Base-by-base conservation (phyloP, 306 rosid species). In the Astragalus membranaceus region DNA sequence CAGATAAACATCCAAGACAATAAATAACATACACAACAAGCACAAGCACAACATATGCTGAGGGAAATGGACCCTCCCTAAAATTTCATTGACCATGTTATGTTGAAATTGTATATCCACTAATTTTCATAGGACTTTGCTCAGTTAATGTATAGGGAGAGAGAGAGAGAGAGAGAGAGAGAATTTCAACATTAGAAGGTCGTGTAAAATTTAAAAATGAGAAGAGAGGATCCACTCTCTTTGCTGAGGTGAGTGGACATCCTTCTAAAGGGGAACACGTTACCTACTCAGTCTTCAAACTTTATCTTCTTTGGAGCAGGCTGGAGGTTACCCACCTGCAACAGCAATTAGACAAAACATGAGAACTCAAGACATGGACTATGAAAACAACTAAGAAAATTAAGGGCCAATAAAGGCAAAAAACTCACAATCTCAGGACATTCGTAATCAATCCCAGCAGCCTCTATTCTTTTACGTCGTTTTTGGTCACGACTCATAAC, bases 241-340 rank as follows among this genome's bases (percentile, higher is more conserved):
- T 33, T 4, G 13, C 26, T 23, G 37, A 60, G 5, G 41, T 30
- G 30, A 47, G 49, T n/a, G 44, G 5, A 9, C 9, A 41, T 46
- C 48, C 33, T 47, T 50, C 16, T 29, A 13, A 32, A 54, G 20
- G 37, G 57, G 65, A 51, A 6, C 5, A 53, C 30, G 37, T 54
- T 69, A 65, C 58, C 80, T 6, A 42, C 62, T 79, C 80, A 78
- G 29, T 71, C 85, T 37, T 83, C 85, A 49, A 89, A 88, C 78
- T 84, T 94, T 52, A 85, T 88, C 82, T 90, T 94, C 92, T 90
- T 94, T n/a, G 97, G 91, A 59, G 80, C 79, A 70, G 97, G 84
- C 13, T 81, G 88, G 59, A 78, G 3, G 72, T 72, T 68, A 51
- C 92, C 95, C 69, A 87, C 85, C 97, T 94, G 83, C 67, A 79